Conservation (phyloP, 2,329 filamentous ascomycete genomes). For the Alternaria sp. region DNA sequence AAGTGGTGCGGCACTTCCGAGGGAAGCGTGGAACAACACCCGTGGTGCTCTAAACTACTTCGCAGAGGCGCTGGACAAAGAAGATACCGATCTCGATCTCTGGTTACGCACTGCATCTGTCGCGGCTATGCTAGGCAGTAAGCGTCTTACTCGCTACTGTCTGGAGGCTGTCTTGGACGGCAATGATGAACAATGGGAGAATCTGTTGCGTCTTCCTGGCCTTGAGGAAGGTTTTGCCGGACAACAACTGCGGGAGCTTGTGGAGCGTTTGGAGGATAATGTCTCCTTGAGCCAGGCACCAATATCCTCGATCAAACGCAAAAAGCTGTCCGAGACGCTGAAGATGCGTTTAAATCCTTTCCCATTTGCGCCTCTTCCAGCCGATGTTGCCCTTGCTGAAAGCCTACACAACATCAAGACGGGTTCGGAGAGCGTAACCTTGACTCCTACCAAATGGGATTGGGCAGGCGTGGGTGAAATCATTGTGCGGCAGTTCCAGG, state of each 20-base stretch:
- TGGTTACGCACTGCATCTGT: slow-evolving; percentile 69
- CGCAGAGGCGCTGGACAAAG: slow-evolving; percentile 69
- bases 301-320: slow-evolving; percentile 58
- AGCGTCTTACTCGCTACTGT: slow-evolving; percentile 67
- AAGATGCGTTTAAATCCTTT: slow-evolving; percentile 64
- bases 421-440: slow-evolving; percentile 48
- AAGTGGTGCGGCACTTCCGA: slow-evolving; percentile 47
- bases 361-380: slow-evolving; percentile 49
- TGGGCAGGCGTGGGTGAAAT: slow-evolving; percentile 61
- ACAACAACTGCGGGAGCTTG: slow-evolving; percentile 51
- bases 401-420: slow-evolving; percentile 22
- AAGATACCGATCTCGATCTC: slow-evolving; percentile 70
- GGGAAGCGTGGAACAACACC: slow-evolving; percentile 33
- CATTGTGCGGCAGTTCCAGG: slow-evolving; percentile 55
- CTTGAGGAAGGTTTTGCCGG: slow-evolving; percentile 49
- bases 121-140: slow-evolving; percentile 64
- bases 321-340: slow-evolving; percentile 61
- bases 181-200: slow-evolving; percentile 65
- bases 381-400: slow-evolving; percentile 40
- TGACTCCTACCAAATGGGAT: slow-evolving; percentile 50
- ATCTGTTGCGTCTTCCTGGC: slow-evolving; percentile 64
- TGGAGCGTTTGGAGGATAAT: slow-evolving; percentile 62
- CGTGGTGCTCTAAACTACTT: slow-evolving; percentile 60
- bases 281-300: slow-evolving; percentile 63
- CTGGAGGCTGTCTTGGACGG: slow-evolving; percentile 70